Conservation (phyloP, 306 rosid species). For the Dryas octopetala region DNA sequence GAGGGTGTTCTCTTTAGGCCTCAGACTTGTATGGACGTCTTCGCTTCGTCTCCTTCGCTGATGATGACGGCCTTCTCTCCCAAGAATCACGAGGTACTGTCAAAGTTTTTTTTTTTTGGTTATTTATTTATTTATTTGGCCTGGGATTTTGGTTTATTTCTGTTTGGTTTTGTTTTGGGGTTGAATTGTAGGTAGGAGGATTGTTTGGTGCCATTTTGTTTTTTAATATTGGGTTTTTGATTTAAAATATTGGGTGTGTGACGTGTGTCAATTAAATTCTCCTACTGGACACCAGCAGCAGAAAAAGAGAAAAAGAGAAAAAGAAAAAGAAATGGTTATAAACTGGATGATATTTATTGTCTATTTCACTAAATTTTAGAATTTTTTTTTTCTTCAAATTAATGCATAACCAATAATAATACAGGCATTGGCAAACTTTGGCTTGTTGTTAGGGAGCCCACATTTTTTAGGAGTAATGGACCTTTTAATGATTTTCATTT, state of each 20-base stretch:
- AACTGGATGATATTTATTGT: too few species aligned
- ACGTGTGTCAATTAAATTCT: too few species aligned
- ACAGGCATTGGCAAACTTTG: too few species aligned
- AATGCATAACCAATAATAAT: too few species aligned
- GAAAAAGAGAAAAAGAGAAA: too few species aligned
- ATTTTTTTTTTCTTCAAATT: too few species aligned
- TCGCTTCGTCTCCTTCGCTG: slow-evolving; percentile 55
- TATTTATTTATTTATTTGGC: too few species aligned
- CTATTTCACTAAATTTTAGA: too few species aligned
- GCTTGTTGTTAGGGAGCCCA: too few species aligned
- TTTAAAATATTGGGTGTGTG: too few species aligned
- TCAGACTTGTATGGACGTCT: slow-evolving; percentile 41
- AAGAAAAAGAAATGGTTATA: too few species aligned
- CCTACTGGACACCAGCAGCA: too few species aligned
- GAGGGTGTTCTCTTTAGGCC: slow-evolving; percentile 43
- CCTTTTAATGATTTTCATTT: not conserved
- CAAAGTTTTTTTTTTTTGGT: not conserved
- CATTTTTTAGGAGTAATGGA: not conserved
- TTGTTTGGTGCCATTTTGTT: not conserved
- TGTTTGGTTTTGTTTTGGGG: not conserved
- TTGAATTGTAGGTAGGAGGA: not conserved
- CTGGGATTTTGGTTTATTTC: not conserved
- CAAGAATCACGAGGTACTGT: slow-evolving; percentile 24
- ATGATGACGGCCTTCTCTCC: slow-evolving; percentile 44
- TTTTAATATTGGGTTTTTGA: not conserved